phyloP scores from a whole-genome alignment of 495 filamentous ascomycete species.

The Aspergillus leporis region DNA sequence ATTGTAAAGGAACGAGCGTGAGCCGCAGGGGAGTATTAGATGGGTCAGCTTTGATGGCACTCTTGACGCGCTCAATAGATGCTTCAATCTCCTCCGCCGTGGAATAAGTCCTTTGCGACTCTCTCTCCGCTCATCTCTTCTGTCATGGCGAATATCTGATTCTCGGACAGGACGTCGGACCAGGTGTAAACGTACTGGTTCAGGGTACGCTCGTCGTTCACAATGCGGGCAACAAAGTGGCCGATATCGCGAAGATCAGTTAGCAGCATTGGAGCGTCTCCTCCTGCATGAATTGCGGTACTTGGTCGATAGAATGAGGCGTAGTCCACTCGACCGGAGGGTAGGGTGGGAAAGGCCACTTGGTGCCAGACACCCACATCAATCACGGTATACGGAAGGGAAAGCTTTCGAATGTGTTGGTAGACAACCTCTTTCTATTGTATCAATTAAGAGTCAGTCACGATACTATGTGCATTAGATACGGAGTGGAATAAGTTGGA shows the following conservation, averaged over 20 bases:
- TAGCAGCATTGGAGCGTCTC: slow-evolving; percentile 30
- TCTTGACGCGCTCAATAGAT: background rate
- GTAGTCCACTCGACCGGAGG: slow-evolving; percentile 40
- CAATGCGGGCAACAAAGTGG: slow-evolving; percentile 39
- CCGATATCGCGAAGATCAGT: slow-evolving; percentile 48
- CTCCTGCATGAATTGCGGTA: slow-evolving; percentile 33
- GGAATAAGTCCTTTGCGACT: slow-evolving; percentile 21
- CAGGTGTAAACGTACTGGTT: slow-evolving; percentile 42
- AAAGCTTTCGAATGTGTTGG: slow-evolving; percentile 31
- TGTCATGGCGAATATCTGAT: slow-evolving; percentile 34
- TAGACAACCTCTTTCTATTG: slow-evolving; percentile 41
- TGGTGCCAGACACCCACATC: slow-evolving; percentile 51
- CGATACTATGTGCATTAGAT: too few relatives aligned
- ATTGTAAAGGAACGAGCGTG: slow-evolving; percentile 22
- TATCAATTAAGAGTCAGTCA: too few relatives aligned
- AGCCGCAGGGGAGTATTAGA: slow-evolving; percentile 7
- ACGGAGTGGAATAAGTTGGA: too few relatives aligned
- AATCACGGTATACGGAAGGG: slow-evolving; percentile 48
- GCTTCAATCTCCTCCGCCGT: slow-evolving; percentile 23
- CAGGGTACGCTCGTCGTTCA: slow-evolving; percentile 42
- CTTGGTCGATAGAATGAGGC: background rate
- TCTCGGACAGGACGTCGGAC: slow-evolving; percentile 32
- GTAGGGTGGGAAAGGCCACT: slow-evolving; percentile 31
- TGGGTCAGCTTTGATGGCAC: slow-evolving; percentile 7
- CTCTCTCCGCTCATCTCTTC: slow-evolving; percentile 42